Evolutionary conservation across 2,329 filamentous ascomycete species (phyloP).

Genomic region (Arthrinium phaeospermum): DNA sequence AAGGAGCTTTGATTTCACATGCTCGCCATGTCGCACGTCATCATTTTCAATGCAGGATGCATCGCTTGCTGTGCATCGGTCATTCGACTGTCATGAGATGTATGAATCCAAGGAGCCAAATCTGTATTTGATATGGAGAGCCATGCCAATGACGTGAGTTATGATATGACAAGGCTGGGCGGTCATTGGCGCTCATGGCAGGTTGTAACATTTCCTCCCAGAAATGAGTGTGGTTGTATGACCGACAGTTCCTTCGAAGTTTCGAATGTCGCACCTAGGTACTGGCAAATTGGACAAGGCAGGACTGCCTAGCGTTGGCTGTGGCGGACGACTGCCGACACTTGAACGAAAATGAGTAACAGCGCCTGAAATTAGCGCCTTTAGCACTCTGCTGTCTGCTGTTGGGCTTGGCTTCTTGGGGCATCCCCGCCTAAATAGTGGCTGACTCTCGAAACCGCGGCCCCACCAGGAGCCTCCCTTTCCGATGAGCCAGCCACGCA

Average conservation of each 20-base stretch:
- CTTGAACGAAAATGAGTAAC: background rate
- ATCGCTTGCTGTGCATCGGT: background rate
- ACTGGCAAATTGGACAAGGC: background rate
- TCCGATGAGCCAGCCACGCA: background rate
- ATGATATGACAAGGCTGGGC: background rate
- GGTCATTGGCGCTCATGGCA: background rate
- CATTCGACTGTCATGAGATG: background rate
- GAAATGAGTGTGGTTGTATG: background rate
- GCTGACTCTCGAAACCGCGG: background rate
- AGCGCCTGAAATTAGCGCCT: background rate
- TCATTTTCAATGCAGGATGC: background rate
- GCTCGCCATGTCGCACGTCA: background rate
- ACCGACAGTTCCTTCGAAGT: background rate
- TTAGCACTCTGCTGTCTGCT: background rate
- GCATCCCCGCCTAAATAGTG: too few species aligned
- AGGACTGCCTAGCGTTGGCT: background rate
- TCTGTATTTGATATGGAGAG: background rate
- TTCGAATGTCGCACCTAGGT: background rate
- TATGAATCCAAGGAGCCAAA: background rate
- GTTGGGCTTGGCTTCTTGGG: too few species aligned
- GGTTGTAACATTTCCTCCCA: background rate
- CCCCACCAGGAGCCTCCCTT: background rate
- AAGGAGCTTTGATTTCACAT: background rate
- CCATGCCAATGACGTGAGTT: background rate
- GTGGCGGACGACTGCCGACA: conserved; percentile 1